These are phyloP conservation scores for Paxillus involutus DNA, from an alignment of 768 basidiomycete genomes.

Conservation along the genomic window DNA sequence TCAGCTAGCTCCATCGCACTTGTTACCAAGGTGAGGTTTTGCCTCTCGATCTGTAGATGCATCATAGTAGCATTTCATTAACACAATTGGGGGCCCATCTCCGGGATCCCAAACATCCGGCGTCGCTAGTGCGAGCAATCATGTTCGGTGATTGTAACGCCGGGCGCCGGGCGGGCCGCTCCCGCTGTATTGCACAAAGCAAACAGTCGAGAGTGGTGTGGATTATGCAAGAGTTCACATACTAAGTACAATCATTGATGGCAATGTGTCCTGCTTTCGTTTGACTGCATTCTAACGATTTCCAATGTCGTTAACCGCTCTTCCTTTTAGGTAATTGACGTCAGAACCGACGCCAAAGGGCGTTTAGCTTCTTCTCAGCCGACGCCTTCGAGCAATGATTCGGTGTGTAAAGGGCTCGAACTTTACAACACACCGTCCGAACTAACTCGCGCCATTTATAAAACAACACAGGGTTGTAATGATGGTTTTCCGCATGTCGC, in stretches of 20 bases:
- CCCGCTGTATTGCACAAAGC: background rate
- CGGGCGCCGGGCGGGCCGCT: constrained; percentile 14
- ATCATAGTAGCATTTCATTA: constrained; percentile 15
- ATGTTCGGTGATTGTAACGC: constrained; percentile 21
- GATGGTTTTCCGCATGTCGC: background rate
- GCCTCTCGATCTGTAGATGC: constrained; percentile 4
- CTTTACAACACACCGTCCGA: constrained; percentile 8
- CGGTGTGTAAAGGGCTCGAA: constrained; percentile 19
- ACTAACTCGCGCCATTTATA: constrained; percentile 21
- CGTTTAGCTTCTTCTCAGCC: constrained; percentile 17
- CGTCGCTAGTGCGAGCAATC: constrained; percentile 9
- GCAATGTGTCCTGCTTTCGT: constrained; percentile 1
- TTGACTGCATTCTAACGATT: constrained; percentile 7
- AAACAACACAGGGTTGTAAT: constrained; percentile 11
- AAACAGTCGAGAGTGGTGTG: background rate
- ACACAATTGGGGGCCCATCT: background rate
- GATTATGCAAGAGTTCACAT: background rate
- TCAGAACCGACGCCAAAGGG: constrained; percentile 6
- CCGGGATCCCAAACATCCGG: constrained; percentile 15
- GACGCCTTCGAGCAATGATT: constrained; percentile 3
- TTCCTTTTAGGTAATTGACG: constrained; percentile 30
- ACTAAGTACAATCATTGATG: background rate
- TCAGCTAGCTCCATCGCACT: constrained; percentile 24
- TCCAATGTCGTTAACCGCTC: constrained; percentile 3
- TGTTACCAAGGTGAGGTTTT: constrained; percentile 20